Percentiles rank a stretch among this genome's conserved stretches.
phyloP scores from a whole-genome alignment of 1,284 basidiomycete genomes.

The Malassezia obtusa region DNA sequence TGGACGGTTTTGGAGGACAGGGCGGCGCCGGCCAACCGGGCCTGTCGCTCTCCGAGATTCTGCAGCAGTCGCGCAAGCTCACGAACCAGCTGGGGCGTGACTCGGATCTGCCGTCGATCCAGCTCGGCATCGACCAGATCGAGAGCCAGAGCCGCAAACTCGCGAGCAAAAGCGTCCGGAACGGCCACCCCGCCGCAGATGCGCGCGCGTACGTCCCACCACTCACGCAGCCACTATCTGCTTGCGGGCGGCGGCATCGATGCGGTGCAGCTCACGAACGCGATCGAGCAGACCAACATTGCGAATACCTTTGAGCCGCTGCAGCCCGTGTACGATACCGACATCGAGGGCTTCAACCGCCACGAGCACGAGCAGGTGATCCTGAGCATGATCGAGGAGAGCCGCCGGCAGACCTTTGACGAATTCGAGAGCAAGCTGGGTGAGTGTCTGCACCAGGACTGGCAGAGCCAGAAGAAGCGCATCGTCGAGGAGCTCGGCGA shows the following conservation, averaged over 20 bases:
- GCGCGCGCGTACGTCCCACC: slow-evolving; percentile 18
- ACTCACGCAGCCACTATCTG: slow-evolving; percentile 50
- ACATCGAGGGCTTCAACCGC: slow-evolving; percentile 69
- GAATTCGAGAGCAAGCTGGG: slow-evolving; percentile 74
- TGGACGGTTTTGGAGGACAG: neutral
- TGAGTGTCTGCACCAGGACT: slow-evolving; percentile 65
- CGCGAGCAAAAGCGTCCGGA: slow-evolving; percentile 32
- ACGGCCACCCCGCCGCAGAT: slow-evolving; percentile 53
- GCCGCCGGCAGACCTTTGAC: slow-evolving; percentile 69
- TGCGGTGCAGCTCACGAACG: slow-evolving; percentile 65
- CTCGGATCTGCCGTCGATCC: slow-evolving; percentile 68
- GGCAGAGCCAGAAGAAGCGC: slow-evolving; percentile 78
- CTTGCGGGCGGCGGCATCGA: slow-evolving; percentile 83
- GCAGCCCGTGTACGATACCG: slow-evolving; percentile 78
- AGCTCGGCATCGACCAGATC: slow-evolving; percentile 80
- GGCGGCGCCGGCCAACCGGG: slow-evolving; percentile 1
- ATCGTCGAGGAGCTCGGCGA: slow-evolving; percentile 78
- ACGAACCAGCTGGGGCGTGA: slow-evolving; percentile 40
- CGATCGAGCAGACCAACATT: slow-evolving; percentile 71
- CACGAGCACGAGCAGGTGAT: slow-evolving; percentile 88
- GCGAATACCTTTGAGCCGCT: slow-evolving; percentile 76
- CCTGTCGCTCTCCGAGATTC: slow-evolving; percentile 35
- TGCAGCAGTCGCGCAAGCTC: slow-evolving; percentile 43
- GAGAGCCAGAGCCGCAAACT: slow-evolving; percentile 59
- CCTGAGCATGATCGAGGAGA: slow-evolving; percentile 84